Conservation (phyloP, 2,329 filamentous ascomycete genomes). For the Fusarium proliferatum region DNA sequence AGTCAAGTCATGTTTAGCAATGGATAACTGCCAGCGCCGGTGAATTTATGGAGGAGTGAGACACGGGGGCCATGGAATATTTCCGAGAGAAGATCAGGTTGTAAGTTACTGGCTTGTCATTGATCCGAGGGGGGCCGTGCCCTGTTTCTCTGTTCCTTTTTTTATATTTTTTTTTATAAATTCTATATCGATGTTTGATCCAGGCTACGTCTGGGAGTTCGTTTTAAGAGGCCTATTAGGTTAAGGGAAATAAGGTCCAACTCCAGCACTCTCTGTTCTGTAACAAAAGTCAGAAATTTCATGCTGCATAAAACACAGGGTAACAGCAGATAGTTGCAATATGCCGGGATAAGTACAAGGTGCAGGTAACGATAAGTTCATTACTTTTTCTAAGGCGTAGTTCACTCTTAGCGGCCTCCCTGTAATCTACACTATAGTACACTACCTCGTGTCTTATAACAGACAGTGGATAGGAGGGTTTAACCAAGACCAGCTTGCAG, state of each 20-base stretch:
- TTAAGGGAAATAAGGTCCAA: too few relatives aligned
- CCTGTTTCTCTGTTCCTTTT: too few relatives aligned
- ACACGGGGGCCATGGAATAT: accelerated
- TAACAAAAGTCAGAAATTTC: not conserved
- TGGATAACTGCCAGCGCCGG: accelerated
- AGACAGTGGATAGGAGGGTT: not conserved
- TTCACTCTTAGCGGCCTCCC: not conserved
- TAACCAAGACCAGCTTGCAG: not conserved
- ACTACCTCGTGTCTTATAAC: not conserved
- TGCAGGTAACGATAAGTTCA: not conserved
- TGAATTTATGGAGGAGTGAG: too few relatives aligned
- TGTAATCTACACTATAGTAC: not conserved
- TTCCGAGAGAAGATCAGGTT: too few relatives aligned
- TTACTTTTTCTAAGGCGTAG: not conserved
- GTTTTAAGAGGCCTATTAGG: too few relatives aligned
- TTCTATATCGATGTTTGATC: too few relatives aligned
- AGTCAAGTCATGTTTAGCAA: too few relatives aligned
- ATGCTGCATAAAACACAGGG: not conserved
- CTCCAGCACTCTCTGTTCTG: too few relatives aligned
- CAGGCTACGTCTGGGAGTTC: too few relatives aligned
- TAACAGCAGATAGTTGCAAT: not conserved
- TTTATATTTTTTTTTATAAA: too few relatives aligned
- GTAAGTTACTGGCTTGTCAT: too few relatives aligned
- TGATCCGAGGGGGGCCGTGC: accelerated
- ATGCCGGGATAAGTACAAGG: not conserved